Conservation (phyloP, 2,329 filamentous ascomycete species). For the Exophiala oligosperma region DNA sequence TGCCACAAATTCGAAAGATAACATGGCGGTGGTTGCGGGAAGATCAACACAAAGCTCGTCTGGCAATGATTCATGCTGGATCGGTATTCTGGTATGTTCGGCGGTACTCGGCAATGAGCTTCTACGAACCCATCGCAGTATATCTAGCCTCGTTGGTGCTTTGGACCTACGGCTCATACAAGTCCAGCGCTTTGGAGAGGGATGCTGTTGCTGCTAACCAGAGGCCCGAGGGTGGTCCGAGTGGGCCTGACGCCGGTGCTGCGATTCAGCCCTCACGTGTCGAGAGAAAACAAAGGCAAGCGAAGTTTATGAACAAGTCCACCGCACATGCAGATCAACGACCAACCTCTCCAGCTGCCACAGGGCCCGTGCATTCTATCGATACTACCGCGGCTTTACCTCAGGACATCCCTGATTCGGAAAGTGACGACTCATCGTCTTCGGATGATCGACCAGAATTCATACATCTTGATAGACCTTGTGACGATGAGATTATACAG, state of each 20-base stretch:
- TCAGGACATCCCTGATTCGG: neutral
- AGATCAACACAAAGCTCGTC: slow-evolving; percentile 58
- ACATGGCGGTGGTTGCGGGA: slow-evolving; percentile 52
- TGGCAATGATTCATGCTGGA: slow-evolving; percentile 57
- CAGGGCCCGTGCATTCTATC: neutral
- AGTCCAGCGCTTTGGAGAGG: slow-evolving; percentile 23
- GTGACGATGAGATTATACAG: slow-evolving; percentile 60
- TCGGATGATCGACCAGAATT: slow-evolving; percentile 33
- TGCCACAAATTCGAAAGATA: slow-evolving; percentile 33
- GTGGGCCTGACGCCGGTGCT: slow-evolving; percentile 19
- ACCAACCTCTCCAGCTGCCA: neutral
- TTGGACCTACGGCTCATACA: slow-evolving; percentile 48
- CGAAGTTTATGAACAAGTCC: slow-evolving; percentile 19
- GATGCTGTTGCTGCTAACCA: slow-evolving; percentile 16
- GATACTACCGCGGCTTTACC: neutral
- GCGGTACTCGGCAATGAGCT: slow-evolving; percentile 49
- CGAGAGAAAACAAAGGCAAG: slow-evolving; percentile 20
- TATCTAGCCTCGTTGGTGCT: slow-evolving; percentile 49
- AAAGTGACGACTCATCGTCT: slow-evolving; percentile 15
- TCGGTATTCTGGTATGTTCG: slow-evolving; percentile 55
- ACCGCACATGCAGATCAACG: slow-evolving; percentile 2
- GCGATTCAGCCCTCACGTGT: slow-evolving; percentile 24
- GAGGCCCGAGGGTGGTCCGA: slow-evolving; percentile 20
- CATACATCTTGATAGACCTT: slow-evolving; percentile 56
- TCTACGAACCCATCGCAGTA: slow-evolving; percentile 48